phyloP scores from a whole-genome alignment of 306 rosid genomes.

The Sechiopsis laciniata region DNA sequence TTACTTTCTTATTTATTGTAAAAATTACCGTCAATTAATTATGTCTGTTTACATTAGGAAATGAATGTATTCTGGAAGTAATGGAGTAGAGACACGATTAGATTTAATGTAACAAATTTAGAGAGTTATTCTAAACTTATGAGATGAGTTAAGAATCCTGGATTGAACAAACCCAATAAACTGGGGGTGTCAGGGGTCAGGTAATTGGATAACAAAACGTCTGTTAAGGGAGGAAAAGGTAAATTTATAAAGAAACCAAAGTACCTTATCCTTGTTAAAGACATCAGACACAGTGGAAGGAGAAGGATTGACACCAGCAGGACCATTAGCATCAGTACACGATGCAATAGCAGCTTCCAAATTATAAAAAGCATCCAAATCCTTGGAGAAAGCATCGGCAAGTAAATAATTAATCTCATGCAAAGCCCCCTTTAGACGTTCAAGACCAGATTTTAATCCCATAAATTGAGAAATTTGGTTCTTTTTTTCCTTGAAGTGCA shows the following conservation, averaged over 20 bases:
- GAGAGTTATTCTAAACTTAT: not conserved
- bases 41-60: not conserved
- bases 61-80: not conserved
- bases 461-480: conserved; percentile 49
- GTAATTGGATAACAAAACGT: not conserved
- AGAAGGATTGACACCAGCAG: conserved; percentile 34
- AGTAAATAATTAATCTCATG: conserved; percentile 47
- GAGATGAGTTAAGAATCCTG: not conserved
- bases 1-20: not conserved
- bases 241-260: not conserved
- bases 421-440: conserved; percentile 55
- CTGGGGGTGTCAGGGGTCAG: not conserved
- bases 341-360: conserved; percentile 55
- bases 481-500: conserved; percentile 46
- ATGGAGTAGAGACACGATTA: not conserved
- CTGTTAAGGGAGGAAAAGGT: not conserved
- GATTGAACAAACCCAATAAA: not conserved
- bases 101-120: not conserved
- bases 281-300: conserved; percentile 30
- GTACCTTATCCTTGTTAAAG: conserved; percentile 54
- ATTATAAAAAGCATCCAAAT: conserved; percentile 52
- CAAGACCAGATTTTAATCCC: conserved; percentile 55
- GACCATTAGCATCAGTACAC: conserved; percentile 40
- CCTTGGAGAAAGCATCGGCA: conserved; percentile 39
- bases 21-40: not conserved